These are phyloP conservation scores for Metschnikowia anglica DNA, from an alignment of 805 yeast genomes.

Conservation along the genomic window DNA sequence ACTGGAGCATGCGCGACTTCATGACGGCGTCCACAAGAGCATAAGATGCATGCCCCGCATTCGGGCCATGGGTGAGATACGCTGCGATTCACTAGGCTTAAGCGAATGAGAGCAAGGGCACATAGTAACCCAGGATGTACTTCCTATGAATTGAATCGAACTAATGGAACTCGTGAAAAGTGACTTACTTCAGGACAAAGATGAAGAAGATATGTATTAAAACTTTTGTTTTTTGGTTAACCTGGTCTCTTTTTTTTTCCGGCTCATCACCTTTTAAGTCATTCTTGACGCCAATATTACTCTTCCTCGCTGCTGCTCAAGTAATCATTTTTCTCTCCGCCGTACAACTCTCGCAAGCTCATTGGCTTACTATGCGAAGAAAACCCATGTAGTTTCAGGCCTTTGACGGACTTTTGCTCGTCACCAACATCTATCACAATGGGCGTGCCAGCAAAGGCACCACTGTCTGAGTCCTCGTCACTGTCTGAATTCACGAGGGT, in stretches of 20 bases:
- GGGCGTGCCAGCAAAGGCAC: slow-evolving; percentile 25
- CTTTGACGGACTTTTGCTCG: slow-evolving; percentile 15
- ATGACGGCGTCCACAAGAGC: no score
- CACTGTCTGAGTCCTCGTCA: slow-evolving; percentile 29
- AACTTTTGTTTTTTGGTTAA: background rate
- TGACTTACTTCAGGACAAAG: no score
- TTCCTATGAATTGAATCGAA: no score
- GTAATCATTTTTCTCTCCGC: slow-evolving; percentile 27
- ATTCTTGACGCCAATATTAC: slow-evolving; percentile 8
- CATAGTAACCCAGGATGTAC: no score
- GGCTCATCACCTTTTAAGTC: background rate
- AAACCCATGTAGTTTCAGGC: slow-evolving; percentile 5
- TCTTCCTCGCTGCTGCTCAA: slow-evolving; percentile 37
- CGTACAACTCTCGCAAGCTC: slow-evolving; percentile 40
- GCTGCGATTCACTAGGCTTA: no score
- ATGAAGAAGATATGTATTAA: no score
- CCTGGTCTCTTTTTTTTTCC: background rate
- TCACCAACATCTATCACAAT: slow-evolving; percentile 28
- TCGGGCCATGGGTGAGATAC: no score
- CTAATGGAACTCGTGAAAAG: no score
- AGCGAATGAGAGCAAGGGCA: no score
- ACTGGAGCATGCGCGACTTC: background rate
- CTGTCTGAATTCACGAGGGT: slow-evolving; percentile 14
- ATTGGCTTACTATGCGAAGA: slow-evolving; percentile 29
- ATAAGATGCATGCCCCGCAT: no score